Base-by-base conservation (phyloP, 2,329 filamentous ascomycete species). In the Colletotrichum sublineola region DNA sequence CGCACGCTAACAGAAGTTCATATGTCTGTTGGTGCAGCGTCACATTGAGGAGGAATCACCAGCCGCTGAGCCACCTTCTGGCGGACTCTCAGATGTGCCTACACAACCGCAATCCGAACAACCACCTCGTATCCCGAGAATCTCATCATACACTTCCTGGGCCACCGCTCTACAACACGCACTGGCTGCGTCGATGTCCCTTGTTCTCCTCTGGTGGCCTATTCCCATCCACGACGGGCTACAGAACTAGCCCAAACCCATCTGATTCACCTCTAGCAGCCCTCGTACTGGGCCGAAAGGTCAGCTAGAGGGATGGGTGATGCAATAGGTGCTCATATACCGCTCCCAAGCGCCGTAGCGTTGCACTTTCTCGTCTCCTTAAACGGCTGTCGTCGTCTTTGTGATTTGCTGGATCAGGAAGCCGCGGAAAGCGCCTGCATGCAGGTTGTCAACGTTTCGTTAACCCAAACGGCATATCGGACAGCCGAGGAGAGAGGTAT, bases 301-400 rank as follows among this genome's bases (percentile, higher is more conserved):
- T 12, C 62, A 64, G 38, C 29, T 42, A 20, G 29, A 42, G 50
- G n/a, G 31, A 29, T 36, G 48, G 5, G 29, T 53, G 48, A 64
- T 55, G 38, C 24, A 46, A 31, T 31, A 29, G 48, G 36, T 56
- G 33, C 46, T 36, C 61, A 53, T 24, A 46, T 42, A 58, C 63
- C 40, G 63, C 63, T 52, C 52, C 63, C 63, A 66, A 66, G 20
- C 52, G 63, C 52, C 40, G n/a, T 38, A 36, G 52, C 63, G 63
- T 66, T 46, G 40, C 40, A 55, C 38, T 46, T 56, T 55, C 40
- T 65, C 63, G 31, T 50, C 50, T 56, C 20, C 36, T 38, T 29
- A 20, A 29, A 52, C 63, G 52, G 9, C 52, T 66, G 57, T 38
- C 24, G 3, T 58, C 40, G 24, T 20, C 29, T 48, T 52, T 58